Conservation (phyloP, 345 rosid genomes). For the Sonneratia alba region DNA sequence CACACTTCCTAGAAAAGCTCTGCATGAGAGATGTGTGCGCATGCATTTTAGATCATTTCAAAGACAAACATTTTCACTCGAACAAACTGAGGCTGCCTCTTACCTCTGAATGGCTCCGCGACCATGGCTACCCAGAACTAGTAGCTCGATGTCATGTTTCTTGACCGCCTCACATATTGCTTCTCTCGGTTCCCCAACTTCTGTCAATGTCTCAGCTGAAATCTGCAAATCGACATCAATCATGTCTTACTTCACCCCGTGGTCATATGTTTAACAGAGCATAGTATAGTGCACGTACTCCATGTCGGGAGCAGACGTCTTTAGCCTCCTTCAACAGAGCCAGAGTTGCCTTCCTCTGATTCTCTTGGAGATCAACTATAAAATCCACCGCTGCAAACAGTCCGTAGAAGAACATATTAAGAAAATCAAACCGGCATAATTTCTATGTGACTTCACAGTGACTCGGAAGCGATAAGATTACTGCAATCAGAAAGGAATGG, state of each 20-base stretch:
- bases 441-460: no score
- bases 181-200: slow-evolving; percentile 49
- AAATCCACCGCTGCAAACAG: slow-evolving; percentile 17
- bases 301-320: slow-evolving; percentile 20
- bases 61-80: neutral
- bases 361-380: slow-evolving; percentile 11
- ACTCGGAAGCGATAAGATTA: no score
- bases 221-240: slow-evolving; percentile 14
- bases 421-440: no score
- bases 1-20: slow-evolving; percentile 7
- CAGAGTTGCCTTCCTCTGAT: slow-evolving; percentile 15
- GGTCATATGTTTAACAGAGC: neutral
- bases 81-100: neutral
- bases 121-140: slow-evolving; percentile 32
- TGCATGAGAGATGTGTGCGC: neutral
- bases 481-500: no score
- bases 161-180: slow-evolving; percentile 54
- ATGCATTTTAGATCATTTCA: neutral
- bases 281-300: slow-evolving; percentile 14
- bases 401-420: no score
- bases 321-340: slow-evolving; percentile 27
- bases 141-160: slow-evolving; percentile 44
- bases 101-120: slow-evolving; percentile 44
- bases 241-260: neutral
- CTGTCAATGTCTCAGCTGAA: slow-evolving; percentile 28